phyloP scores from a whole-genome alignment of 2,329 filamentous ascomycete genomes.

The Diplodia mutila region DNA sequence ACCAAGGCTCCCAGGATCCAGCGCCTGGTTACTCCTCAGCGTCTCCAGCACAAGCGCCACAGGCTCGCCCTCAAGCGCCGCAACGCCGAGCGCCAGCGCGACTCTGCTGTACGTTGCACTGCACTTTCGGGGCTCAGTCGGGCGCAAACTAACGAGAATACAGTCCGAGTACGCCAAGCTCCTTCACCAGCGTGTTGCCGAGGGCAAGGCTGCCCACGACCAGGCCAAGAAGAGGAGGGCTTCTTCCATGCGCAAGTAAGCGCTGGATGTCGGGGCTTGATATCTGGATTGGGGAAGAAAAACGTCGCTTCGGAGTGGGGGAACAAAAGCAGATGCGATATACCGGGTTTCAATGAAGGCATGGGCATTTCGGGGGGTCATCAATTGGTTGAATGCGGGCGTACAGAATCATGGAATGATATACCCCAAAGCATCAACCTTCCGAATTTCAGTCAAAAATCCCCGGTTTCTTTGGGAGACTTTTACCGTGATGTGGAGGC shows the following conservation, averaged over 20 bases:
- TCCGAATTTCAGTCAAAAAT: conserved; percentile 23
- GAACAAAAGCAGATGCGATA: conserved; percentile 26
- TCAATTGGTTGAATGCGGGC: conserved; percentile 26
- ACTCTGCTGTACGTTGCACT: conserved; percentile 82
- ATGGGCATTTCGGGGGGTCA: conserved; percentile 26
- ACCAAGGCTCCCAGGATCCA: conserved; percentile 99
- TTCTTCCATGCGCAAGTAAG: conserved; percentile 87
- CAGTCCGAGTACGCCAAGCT: conserved; percentile 97
- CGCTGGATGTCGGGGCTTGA: conserved; percentile 1
- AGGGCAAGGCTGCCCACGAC: conserved; percentile 92
- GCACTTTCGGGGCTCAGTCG: neutral
- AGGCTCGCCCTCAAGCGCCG: conserved; percentile 97
- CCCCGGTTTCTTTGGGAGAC: conserved; percentile 13
- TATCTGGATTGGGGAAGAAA: conserved; percentile 4
- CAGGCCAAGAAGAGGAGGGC: conserved; percentile 96
- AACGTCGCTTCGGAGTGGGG: conserved; percentile 11
- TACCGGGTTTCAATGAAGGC: conserved; percentile 26
- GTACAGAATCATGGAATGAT: conserved; percentile 26
- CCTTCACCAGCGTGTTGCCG: conserved; percentile 94
- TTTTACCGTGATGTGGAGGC: neutral
- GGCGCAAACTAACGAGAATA: conserved; percentile 41
- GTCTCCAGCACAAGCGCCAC: conserved; percentile 99
- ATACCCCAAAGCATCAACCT: conserved; percentile 26
- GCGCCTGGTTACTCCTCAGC: conserved; percentile 98
- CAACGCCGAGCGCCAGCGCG: conserved; percentile 95